A percentile compares a stretch with the other conserved stretches of the same genome.
Evolutionary conservation across 208 protist species (phyloP).

Genomic region (Acanthamoeba lugdunensis): DNA sequence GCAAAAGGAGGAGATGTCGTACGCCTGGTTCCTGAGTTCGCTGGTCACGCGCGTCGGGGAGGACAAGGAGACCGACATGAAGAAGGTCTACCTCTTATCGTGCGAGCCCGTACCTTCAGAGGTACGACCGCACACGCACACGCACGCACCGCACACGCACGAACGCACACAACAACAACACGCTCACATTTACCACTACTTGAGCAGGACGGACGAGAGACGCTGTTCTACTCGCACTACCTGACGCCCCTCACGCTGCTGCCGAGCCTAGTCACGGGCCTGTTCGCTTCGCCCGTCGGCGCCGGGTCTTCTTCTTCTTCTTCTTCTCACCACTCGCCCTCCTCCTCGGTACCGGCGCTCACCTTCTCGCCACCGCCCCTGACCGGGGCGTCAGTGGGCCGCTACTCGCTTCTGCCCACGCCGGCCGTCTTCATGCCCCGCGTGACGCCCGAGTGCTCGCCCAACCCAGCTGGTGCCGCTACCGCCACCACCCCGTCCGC

Average conservation of each 20-base stretch:
- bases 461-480: background rate
- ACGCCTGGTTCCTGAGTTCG: background rate
- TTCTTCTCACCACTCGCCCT: background rate
- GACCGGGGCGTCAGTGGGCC: background rate
- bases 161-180: background rate
- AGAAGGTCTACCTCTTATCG: background rate
- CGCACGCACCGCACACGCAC: too few species aligned
- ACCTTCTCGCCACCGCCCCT: slow-evolving; percentile 23
- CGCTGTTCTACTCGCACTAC: slow-evolving; percentile 19
- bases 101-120: slow-evolving; percentile 22
- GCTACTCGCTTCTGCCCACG: background rate
- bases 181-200: background rate
- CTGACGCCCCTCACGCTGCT: slow-evolving; percentile 22
- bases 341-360: background rate
- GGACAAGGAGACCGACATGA: background rate
- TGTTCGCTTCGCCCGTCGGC: background rate
- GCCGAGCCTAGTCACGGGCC: background rate
- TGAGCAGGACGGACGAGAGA: background rate
- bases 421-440: background rate
- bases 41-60: background rate
- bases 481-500: background rate
- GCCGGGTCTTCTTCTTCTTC: background rate
- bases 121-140: background rate
- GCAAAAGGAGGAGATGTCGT: slow-evolving; percentile 13
- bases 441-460: slow-evolving; percentile 1